Conservation (phyloP, 2,329 filamentous ascomycete genomes). For the Penicillium glabrum region DNA sequence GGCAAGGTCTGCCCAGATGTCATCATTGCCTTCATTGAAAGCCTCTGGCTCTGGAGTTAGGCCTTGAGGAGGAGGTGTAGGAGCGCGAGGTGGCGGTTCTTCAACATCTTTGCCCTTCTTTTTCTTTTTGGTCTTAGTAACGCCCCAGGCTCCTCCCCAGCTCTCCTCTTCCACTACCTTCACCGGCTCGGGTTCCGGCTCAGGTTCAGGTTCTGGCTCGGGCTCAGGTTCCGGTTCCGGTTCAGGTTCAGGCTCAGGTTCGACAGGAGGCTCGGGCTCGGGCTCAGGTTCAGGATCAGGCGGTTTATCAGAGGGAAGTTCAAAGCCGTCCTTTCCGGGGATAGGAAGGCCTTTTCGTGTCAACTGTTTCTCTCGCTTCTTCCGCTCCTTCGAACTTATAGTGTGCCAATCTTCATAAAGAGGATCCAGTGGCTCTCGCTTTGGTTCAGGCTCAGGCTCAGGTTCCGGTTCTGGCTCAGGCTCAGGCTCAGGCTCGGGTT, state of each 20-base stretch:
- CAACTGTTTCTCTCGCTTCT: constrained; percentile 41
- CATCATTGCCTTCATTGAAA: constrained; percentile 34
- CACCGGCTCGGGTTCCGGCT: neutral
- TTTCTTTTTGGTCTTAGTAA: constrained; percentile 49
- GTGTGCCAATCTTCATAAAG: constrained; percentile 35
- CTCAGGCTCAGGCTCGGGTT: constrained; percentile 27
- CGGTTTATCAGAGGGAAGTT: constrained; percentile 21
- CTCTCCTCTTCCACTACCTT: constrained; percentile 23
- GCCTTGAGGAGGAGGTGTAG: constrained; percentile 48
- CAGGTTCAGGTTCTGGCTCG: constrained; percentile 26
- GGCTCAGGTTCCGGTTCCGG: constrained; percentile 15
- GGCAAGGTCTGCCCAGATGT: constrained; percentile 39
- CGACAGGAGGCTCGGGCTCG: constrained; percentile 18
- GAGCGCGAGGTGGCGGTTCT: constrained; percentile 49
- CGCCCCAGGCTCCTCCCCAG: constrained; percentile 39
- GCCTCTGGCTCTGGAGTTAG: constrained; percentile 40
- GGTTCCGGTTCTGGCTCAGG: constrained; percentile 32
- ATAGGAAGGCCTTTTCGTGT: constrained; percentile 30
- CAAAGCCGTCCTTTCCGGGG: constrained; percentile 28
- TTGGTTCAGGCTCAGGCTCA: constrained; percentile 19
- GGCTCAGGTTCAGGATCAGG: constrained; percentile 23
- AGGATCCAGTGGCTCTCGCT: constrained; percentile 31
- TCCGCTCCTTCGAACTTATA: constrained; percentile 44
- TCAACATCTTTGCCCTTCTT: constrained; percentile 48
- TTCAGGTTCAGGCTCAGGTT: constrained; percentile 19